These are phyloP conservation scores for Chrysoporthe deuterocubensis DNA, from an alignment of 2,329 filamentous ascomycete genomes.

Conservation along the genomic window DNA sequence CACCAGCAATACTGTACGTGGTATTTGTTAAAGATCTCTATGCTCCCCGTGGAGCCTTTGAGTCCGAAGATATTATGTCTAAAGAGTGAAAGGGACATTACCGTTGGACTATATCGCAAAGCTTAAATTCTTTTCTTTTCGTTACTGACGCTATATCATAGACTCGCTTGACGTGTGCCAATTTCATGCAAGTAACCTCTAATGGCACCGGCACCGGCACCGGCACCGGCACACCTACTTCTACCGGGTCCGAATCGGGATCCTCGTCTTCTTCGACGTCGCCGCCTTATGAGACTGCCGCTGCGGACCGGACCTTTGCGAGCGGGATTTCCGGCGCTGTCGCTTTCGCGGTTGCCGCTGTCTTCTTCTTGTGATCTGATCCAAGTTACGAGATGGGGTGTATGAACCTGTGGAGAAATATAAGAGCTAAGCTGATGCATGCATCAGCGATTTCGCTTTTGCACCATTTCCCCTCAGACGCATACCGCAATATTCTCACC, in stretches of 20 bases:
- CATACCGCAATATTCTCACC: too few species aligned
- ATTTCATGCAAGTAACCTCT: background rate
- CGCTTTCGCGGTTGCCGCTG: background rate
- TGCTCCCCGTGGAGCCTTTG: too few species aligned
- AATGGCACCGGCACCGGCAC: background rate
- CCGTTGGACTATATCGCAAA: too few species aligned
- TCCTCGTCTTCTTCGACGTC: background rate
- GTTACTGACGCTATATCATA: too few species aligned
- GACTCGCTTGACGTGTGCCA: slow-evolving; percentile 4
- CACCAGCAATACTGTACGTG: background rate
- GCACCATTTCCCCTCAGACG: fast-evolving
- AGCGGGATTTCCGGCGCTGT: background rate
- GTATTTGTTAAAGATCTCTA: too few species aligned
- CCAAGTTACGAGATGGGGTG: background rate
- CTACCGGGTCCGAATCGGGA: background rate
- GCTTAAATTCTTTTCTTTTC: too few species aligned
- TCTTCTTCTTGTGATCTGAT: background rate
- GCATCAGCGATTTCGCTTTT: too few species aligned
- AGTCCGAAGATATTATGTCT: too few species aligned
- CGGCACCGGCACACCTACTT: background rate
- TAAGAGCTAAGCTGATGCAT: too few species aligned
- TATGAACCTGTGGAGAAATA: background rate
- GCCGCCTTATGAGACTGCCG: background rate
- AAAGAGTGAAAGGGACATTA: too few species aligned
- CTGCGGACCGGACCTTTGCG: background rate